Conservation (phyloP, 2,329 filamentous ascomycete species). For the Penicillium brevicompactum region DNA sequence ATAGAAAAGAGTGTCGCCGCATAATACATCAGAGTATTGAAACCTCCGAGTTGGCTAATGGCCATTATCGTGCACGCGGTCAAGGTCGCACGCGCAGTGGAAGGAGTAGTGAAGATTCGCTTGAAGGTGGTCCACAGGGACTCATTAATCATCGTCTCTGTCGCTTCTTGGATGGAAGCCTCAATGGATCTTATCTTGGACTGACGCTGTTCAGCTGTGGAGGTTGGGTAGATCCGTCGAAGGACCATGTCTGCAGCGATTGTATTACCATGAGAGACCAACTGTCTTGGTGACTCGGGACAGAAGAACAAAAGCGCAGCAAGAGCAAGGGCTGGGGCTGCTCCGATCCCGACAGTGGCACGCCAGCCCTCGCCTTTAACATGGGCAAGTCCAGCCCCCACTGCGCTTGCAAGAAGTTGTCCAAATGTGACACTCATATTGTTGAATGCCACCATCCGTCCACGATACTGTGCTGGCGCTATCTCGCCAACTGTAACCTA, state of each 20-base stretch:
- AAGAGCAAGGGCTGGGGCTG: constrained; percentile 50
- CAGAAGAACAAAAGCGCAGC: constrained; percentile 48
- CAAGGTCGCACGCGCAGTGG: constrained; percentile 7
- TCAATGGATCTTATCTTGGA: not conserved
- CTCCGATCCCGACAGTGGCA: constrained; percentile 52
- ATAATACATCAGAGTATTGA: constrained; percentile 52
- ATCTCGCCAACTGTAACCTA: constrained; percentile 9
- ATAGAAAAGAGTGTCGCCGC: constrained; percentile 48
- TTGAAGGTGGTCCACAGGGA: constrained; percentile 13
- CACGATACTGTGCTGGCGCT: constrained; percentile 19
- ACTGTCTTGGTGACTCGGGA: constrained; percentile 53
- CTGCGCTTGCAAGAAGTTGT: constrained; percentile 42
- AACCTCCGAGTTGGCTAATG: constrained; percentile 45
- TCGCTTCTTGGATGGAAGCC: constrained; percentile 43
- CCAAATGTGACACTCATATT: constrained; percentile 42
- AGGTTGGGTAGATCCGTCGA: constrained; percentile 27
- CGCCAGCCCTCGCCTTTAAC: constrained; percentile 51
- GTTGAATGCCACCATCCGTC: constrained; percentile 23
- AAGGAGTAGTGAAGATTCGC: constrained; percentile 11
- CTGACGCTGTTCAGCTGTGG: not conserved
- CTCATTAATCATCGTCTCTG: constrained; percentile 8
- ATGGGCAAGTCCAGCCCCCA: constrained; percentile 45
- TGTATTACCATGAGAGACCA: constrained; percentile 46
- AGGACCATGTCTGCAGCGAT: constrained; percentile 43
- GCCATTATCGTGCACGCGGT: constrained; percentile 25